Percentiles rank a stretch among this genome's conserved stretches.
These are phyloP conservation scores for Alternaria sp. DNA, from an alignment of 2,329 filamentous ascomycete genomes.

Conservation along the genomic window DNA sequence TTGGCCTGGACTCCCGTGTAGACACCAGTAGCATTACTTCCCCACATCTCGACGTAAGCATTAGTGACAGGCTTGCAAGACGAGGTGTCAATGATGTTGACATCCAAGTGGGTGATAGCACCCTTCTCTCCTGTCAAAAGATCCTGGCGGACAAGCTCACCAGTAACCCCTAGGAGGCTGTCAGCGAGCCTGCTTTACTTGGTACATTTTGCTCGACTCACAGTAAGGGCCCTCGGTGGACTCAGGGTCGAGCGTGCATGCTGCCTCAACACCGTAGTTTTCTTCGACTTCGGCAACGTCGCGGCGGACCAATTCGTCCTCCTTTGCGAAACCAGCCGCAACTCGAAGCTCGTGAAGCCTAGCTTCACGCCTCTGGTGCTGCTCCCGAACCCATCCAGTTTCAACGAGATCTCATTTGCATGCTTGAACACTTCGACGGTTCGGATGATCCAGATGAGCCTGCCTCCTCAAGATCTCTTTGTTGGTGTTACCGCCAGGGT, in stretches of 20 bases:
- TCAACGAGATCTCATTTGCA: slow-evolving; percentile 46
- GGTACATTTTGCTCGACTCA: slow-evolving; percentile 20
- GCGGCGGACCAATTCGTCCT: slow-evolving; percentile 41
- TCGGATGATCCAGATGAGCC: slow-evolving; percentile 50
- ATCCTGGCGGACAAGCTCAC: slow-evolving; percentile 61
- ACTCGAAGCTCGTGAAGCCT: slow-evolving; percentile 51
- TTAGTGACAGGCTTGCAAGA: slow-evolving; percentile 62
- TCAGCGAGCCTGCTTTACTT: slow-evolving; percentile 16
- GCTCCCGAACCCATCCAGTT: slow-evolving; percentile 45
- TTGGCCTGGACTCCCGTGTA: slow-evolving; percentile 58
- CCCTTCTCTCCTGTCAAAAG: slow-evolving; percentile 60
- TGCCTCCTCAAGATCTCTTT: slow-evolving; percentile 42
- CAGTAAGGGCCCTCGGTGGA: slow-evolving; percentile 49
- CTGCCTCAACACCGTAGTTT: slow-evolving; percentile 37
- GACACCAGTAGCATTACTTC: slow-evolving; percentile 49
- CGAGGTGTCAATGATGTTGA: slow-evolving; percentile 63
- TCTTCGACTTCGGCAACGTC: slow-evolving; percentile 39
- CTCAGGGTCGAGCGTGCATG: slow-evolving; percentile 48
- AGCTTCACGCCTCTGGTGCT: slow-evolving; percentile 51
- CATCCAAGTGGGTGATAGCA: slow-evolving; percentile 60
- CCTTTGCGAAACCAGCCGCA: slow-evolving; percentile 48
- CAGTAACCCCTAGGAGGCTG: slow-evolving; percentile 51
- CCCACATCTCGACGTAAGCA: slow-evolving; percentile 63
- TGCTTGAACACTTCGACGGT: slow-evolving; percentile 48
- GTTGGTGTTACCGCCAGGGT: slow-evolving; percentile 53